A percentile compares a stretch with the other conserved stretches of the same genome.
Evolutionary conservation across 2,329 filamentous ascomycete genomes (phyloP).

Genomic region (Penicillium sp.): DNA sequence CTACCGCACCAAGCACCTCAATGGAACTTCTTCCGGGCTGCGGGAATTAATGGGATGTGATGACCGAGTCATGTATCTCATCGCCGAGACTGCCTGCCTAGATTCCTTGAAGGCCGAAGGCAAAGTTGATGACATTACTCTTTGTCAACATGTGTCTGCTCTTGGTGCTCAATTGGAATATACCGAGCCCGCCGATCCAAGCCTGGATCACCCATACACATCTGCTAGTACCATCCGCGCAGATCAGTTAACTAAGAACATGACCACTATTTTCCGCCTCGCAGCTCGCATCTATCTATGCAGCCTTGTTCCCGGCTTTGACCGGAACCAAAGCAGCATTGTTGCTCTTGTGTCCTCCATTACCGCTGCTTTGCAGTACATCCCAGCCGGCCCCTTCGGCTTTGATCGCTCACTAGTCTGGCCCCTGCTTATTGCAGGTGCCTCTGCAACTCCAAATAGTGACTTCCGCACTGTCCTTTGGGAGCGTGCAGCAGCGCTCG

Average conservation of each 20-base stretch:
- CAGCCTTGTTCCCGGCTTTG: conserved; percentile 86
- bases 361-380: conserved; percentile 71
- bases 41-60: conserved; percentile 97
- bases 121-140: conserved; percentile 74
- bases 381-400: conserved; percentile 76
- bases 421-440: conserved; percentile 87
- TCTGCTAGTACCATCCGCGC: conserved; percentile 72
- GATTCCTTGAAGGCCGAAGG: conserved; percentile 81
- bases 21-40: conserved; percentile 66
- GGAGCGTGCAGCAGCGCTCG: conserved; percentile 71
- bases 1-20: conserved; percentile 91
- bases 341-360: conserved; percentile 76
- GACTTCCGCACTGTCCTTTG: conserved; percentile 75
- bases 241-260: conserved; percentile 80
- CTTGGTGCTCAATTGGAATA: conserved; percentile 82
- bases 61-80: conserved; percentile 95
- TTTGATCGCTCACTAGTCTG: conserved; percentile 90
- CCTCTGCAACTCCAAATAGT: conserved; percentile 70
- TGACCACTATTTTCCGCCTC: conserved; percentile 85
- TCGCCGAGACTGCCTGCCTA: conserved; percentile 94
- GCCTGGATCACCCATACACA: conserved; percentile 59
- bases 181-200: conserved; percentile 67
- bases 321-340: conserved; percentile 70
- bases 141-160: conserved; percentile 87
- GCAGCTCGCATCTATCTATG: conserved; percentile 96